Evolutionary conservation across 2,329 filamentous ascomycete species (phyloP).

Genomic region (Septoria petroselini): DNA sequence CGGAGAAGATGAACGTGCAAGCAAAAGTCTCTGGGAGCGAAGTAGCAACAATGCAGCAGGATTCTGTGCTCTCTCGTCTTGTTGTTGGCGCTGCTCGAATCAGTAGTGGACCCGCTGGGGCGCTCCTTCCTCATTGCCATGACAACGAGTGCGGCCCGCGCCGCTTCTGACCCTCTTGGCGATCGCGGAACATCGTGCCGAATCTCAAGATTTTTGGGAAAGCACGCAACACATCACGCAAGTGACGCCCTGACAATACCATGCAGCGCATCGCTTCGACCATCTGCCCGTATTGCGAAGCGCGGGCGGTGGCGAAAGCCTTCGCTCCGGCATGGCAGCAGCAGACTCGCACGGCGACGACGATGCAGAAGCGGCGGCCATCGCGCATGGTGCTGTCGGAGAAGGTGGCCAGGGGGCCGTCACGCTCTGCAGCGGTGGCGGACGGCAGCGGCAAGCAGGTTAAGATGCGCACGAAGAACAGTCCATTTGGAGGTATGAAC

Average conservation of each 20-base stretch:
- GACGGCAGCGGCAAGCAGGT: conserved; percentile 30
- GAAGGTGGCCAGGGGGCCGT: conserved; percentile 40
- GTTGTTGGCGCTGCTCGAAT: neutral
- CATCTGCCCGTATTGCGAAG: conserved; percentile 47
- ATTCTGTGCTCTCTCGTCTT: neutral
- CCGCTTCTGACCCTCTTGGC: neutral
- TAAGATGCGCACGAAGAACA: conserved; percentile 44
- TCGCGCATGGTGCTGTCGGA: conserved; percentile 53
- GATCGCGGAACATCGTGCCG: conserved; percentile 1
- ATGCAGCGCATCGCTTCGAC: conserved; percentile 34
- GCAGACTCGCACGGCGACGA: conserved; percentile 41
- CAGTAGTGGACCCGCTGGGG: no score
- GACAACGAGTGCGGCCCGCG: no score
- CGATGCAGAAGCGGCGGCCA: conserved; percentile 44
- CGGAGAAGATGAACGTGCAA: neutral
- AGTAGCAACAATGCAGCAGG: no score
- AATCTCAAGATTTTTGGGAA: conserved; percentile 1
- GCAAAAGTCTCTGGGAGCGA: neutral
- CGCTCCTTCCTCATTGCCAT: no score
- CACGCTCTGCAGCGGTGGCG: conserved; percentile 16
- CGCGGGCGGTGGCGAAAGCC: conserved; percentile 30
- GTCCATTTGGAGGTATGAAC: conserved; percentile 61
- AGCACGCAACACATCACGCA: no score
- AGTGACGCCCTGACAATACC: no score
- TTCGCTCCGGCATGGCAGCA: conserved; percentile 36